Evolutionary conservation across 139 green algal genomes (phyloP).

Genomic region (Penium margaritaceum): DNA sequence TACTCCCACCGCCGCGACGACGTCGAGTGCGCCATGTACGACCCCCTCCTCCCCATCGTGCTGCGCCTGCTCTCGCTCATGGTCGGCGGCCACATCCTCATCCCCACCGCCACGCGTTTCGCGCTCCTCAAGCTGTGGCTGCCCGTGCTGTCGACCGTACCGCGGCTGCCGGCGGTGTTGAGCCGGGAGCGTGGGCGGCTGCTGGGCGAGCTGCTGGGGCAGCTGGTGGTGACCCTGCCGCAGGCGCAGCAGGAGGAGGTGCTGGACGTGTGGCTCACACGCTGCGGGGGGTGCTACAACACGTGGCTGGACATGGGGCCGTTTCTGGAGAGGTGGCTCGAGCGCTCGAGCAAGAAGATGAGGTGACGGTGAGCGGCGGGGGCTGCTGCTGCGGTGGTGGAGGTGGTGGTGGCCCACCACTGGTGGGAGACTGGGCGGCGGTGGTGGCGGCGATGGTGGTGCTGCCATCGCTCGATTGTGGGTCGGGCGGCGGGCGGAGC

Average conservation of each 20-base stretch:
- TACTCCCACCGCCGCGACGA: not conserved
- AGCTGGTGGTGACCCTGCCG: slow-evolving; percentile 2
- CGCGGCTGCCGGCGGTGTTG: not conserved
- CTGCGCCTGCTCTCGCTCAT: not conserved
- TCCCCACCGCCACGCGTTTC: not conserved
- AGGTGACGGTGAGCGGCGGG: too few species aligned
- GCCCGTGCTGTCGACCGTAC: slow-evolving; percentile 2
- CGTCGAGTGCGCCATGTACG: slow-evolving; percentile 6
- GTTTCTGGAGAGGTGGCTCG: not conserved
- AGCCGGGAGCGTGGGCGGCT: slow-evolving; percentile 2
- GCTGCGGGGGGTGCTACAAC: slow-evolving; percentile 5
- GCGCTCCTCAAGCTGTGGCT: slow-evolving; percentile 5
- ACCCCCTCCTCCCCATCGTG: not conserved
- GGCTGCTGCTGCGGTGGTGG: too few species aligned
- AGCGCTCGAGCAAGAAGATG: not conserved
- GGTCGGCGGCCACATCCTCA: not conserved
- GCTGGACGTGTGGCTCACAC: slow-evolving; percentile 2
- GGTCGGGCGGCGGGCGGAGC: too few species aligned
- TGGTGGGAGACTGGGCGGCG: too few species aligned
- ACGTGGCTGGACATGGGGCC: slow-evolving; percentile 6
- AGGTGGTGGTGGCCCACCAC: too few species aligned
- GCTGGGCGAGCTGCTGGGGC: slow-evolving; percentile 4
- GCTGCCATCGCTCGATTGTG: too few species aligned
- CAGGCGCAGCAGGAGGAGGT: slow-evolving; percentile 3
- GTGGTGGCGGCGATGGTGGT: too few species aligned